Evolutionary conservation across 2,329 filamentous ascomycete species (phyloP).

Genomic region (Clonostachys chloroleuca): DNA sequence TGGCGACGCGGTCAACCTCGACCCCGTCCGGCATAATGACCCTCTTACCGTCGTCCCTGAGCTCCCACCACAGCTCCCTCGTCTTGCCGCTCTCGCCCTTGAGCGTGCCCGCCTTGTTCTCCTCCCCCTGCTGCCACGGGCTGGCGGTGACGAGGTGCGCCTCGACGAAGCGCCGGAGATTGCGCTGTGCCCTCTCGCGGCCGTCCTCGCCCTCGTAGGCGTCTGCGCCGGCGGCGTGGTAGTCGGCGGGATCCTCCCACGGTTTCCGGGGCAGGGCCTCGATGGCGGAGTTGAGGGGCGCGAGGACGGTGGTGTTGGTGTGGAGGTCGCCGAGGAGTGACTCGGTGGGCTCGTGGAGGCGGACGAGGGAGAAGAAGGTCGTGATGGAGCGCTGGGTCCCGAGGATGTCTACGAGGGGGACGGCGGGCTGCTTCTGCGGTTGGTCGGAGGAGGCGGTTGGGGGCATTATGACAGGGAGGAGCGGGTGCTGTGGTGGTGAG

Average conservation of each 20-base stretch:
- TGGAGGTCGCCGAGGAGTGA: constrained; percentile 62
- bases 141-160: constrained; percentile 73
- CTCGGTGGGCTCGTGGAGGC: constrained; percentile 67
- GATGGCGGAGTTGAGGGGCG: constrained; percentile 80
- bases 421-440: constrained; percentile 28
- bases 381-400: constrained; percentile 74
- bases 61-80: constrained; percentile 77
- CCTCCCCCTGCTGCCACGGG: constrained; percentile 69
- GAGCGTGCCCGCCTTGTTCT: constrained; percentile 63
- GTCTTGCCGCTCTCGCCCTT: constrained; percentile 30
- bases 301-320: constrained; percentile 78
- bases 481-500: constrained; percentile 3
- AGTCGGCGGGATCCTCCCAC: constrained; percentile 76
- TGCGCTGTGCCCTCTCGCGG: constrained; percentile 69
- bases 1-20: constrained; percentile 70
- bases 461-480: constrained; percentile 17
- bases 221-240: constrained; percentile 57
- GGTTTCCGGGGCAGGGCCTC: constrained; percentile 77
- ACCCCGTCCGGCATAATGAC: constrained; percentile 77
- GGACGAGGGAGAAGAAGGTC: constrained; percentile 77
- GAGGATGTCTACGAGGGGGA: constrained; percentile 81
- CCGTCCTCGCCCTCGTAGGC: constrained; percentile 76
- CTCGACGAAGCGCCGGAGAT: constrained; percentile 78
- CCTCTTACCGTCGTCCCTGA: constrained; percentile 59
- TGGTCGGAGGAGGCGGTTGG: constrained; percentile 5